Conservation (phyloP, 2,329 filamentous ascomycete genomes). For the Venturiaceae sp. region DNA sequence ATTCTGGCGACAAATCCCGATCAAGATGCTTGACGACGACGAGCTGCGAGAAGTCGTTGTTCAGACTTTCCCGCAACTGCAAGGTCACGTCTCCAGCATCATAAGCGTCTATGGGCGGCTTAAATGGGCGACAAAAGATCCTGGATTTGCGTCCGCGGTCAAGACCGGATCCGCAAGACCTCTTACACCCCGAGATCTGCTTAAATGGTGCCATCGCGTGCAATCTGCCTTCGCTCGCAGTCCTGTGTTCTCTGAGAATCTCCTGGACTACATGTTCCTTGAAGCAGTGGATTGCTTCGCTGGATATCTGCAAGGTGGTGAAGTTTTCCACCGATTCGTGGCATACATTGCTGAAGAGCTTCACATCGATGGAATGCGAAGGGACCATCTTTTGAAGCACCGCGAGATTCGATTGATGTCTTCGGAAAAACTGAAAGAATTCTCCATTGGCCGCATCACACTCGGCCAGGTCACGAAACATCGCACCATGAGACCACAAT, state of each 20-base stretch:
- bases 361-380: conserved; percentile 72
- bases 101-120: conserved; percentile 46
- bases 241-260: conserved; percentile 55
- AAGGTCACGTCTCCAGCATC: conserved; percentile 44
- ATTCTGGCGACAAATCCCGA: conserved; percentile 72
- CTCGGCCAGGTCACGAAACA: not conserved
- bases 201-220: conserved; percentile 84
- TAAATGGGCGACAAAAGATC: conserved; percentile 27
- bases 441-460: conserved; percentile 3
- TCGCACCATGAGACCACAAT: conserved; percentile 26
- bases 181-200: conserved; percentile 64
- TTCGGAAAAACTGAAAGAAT: not conserved
- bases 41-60: conserved; percentile 70
- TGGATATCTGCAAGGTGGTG: conserved; percentile 61
- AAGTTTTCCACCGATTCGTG: conserved; percentile 51
- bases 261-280: conserved; percentile 81
- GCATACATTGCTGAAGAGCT: conserved; percentile 74
- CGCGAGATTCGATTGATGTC: conserved; percentile 52
- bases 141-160: conserved; percentile 36
- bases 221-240: conserved; percentile 52
- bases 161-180: conserved; percentile 50
- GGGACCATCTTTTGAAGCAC: conserved; percentile 64
- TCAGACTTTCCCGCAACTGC: conserved; percentile 59
- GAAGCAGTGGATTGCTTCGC: conserved; percentile 91
- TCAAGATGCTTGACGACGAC: conserved; percentile 52